phyloP scores from a whole-genome alignment of 345 rosid genomes.

The Bruguiera gymnorhiza region DNA sequence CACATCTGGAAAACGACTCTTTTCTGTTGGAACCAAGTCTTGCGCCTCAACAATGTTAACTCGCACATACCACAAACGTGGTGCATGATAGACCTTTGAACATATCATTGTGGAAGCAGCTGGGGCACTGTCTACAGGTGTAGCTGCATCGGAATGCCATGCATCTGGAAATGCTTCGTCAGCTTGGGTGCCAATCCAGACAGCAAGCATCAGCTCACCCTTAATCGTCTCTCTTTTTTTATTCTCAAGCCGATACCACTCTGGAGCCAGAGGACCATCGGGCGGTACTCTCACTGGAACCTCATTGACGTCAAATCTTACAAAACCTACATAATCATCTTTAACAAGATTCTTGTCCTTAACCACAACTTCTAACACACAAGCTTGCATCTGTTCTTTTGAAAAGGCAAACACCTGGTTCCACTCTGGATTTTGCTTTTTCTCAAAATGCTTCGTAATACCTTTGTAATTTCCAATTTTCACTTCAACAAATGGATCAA shows the following conservation, averaged over 20 bases:
- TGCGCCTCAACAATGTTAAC: constrained; percentile 35
- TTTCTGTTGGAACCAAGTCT: constrained; percentile 31
- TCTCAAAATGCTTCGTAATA: constrained; percentile 31
- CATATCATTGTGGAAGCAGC: constrained; percentile 26
- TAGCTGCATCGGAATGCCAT: constrained; percentile 38
- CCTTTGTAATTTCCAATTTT: constrained; percentile 34
- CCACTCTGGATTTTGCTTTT: constrained; percentile 34
- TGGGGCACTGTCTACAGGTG: constrained; percentile 16
- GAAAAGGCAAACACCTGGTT: constrained; percentile 39
- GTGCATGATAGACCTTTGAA: constrained; percentile 37
- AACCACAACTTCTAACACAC: constrained; percentile 26
- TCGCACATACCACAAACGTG: constrained; percentile 33
- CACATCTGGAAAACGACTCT: constrained; percentile 31
- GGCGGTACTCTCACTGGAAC: constrained; percentile 34
- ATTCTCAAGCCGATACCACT: constrained; percentile 34
- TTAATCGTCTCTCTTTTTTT: constrained; percentile 29
- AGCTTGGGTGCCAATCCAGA: constrained; percentile 40
- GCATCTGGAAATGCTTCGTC: constrained; percentile 36
- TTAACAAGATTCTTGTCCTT: constrained; percentile 30
- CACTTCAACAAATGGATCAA: constrained; percentile 35
- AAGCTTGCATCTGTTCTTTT: constrained; percentile 36
- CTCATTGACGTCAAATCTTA: constrained; percentile 29
- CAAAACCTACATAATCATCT: constrained; percentile 29
- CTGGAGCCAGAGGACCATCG: constrained; percentile 36
- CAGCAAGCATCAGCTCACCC: constrained; percentile 39